Evolutionary conservation across 495 filamentous ascomycete genomes (phyloP).

Genomic region (Amphirosellinia nigrospora): DNA sequence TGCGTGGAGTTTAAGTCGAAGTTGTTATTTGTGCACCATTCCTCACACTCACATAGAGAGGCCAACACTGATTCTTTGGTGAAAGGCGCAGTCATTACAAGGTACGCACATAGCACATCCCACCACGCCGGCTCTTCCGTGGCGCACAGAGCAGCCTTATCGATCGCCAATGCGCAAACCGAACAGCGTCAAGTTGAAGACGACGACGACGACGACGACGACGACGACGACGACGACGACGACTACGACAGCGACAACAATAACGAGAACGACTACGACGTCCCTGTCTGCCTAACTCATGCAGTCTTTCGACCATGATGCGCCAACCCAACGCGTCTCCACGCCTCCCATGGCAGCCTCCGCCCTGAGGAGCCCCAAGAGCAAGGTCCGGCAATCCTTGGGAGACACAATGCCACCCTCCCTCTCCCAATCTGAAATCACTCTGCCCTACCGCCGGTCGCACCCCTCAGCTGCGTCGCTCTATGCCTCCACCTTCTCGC

Average conservation of each 20-base stretch:
- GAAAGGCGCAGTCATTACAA: too few relatives aligned
- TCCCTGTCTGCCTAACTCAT: conserved; percentile 36
- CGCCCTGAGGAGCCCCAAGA: conserved; percentile 40
- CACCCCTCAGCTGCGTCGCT: conserved; percentile 64
- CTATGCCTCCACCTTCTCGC: conserved; percentile 62
- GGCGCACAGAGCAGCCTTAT: not conserved
- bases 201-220: not conserved
- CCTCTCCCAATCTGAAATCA: conserved; percentile 50
- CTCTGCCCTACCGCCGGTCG: conserved; percentile 56
- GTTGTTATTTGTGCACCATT: not conserved
- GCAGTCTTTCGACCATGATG: conserved; percentile 53
- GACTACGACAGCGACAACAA: not conserved
- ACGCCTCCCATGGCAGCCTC: conserved; percentile 51
- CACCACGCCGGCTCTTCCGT: conserved; percentile 21
- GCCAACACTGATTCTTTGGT: not conserved
- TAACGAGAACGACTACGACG: not conserved
- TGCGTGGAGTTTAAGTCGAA: not conserved
- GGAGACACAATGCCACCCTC: conserved; percentile 41
- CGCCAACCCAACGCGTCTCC: conserved; percentile 45
- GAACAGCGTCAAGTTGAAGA: not conserved
- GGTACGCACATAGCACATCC: too few relatives aligned
- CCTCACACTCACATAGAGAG: not conserved
- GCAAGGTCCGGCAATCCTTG: conserved; percentile 43
- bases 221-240: not conserved
- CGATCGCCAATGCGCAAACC: conserved; percentile 23